Base-by-base conservation (phyloP, 345 rosid genomes). In the Hibiscus trionum region DNA sequence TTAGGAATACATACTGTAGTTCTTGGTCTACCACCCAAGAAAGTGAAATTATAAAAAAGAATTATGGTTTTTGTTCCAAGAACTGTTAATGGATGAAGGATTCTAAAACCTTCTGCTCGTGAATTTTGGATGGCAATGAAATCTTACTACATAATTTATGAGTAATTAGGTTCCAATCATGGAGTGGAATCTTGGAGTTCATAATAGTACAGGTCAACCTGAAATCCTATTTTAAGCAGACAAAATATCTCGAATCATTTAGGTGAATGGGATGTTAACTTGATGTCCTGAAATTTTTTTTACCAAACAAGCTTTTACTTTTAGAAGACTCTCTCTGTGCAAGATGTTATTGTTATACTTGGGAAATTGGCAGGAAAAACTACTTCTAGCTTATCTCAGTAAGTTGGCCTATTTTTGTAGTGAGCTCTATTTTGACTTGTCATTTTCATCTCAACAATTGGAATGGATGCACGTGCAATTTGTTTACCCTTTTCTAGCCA, bases 201-300 rank as follows among this genome's bases (percentile, higher is more conserved):
- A 47, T 47, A 12, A 47, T 12, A 42, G 46, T 42, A 42, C n/a
- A 47, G n/a, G 52, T 47, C n/a, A 47, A 47, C n/a, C 52, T 11
- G 69, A 65, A 65, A 65, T 42, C 52, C 69, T 42, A 19, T 63
- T 65, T 65, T 42, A 42, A 37, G 29, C 21, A 21, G 69, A 44
- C 53, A 21, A 21, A 42, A 19, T 5, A 42, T 65, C 69, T 65
- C 17, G 2, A 11, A 42, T 44, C 17, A 65, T 42, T 65, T 64
- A 44, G 31, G 69, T 65, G 53, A 65, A 65, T 44, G 16, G 29
- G 69, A 21, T 65, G 53, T 21, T 2, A 42, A 65, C 50, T 44
- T 15, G 35, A 2, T 65, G 33, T 42, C 53, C 46, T 63, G 47
- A 17, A 35, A 63, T 4, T 10, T 8, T 35, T n/a, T 35, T n/a